These are phyloP conservation scores for Penicillium sp. DNA, from an alignment of 2,329 filamentous ascomycete genomes.

Conservation along the genomic window DNA sequence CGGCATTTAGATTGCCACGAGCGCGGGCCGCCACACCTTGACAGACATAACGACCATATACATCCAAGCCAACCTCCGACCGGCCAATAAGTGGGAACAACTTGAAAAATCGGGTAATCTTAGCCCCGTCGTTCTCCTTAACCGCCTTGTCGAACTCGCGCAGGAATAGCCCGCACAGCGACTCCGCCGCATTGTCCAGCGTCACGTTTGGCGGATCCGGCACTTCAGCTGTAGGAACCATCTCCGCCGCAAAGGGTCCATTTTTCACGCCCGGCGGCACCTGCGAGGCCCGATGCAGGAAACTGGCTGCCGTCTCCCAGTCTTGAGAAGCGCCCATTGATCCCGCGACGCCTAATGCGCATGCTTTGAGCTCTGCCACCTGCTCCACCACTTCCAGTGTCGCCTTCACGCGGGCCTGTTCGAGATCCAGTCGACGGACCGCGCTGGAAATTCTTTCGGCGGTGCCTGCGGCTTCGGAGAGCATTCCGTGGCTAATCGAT, in stretches of 20 bases:
- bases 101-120: constrained; percentile 97
- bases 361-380: constrained; percentile 94
- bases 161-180: constrained; percentile 85
- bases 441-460: constrained; percentile 83
- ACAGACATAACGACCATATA: constrained; percentile 95
- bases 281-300: constrained; percentile 79
- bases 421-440: constrained; percentile 84
- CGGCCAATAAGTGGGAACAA: constrained; percentile 92
- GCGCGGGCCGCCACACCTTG: constrained; percentile 88
- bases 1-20: constrained; percentile 76
- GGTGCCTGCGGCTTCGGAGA: constrained; percentile 81
- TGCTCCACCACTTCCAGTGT: constrained; percentile 93
- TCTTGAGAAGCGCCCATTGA: constrained; percentile 98
- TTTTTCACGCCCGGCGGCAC: constrained; percentile 80
- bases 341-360: constrained; percentile 89
- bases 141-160: constrained; percentile 94
- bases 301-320: constrained; percentile 94
- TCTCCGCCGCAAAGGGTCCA: constrained; percentile 84
- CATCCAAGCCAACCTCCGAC: constrained; percentile 85
- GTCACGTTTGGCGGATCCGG: constrained; percentile 89
- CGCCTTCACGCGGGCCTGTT: constrained; percentile 88
- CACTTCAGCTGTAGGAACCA: constrained; percentile 94
- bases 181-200: constrained; percentile 83
- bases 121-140: constrained; percentile 80
- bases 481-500: constrained; percentile 86